These are phyloP conservation scores for Parathielavia appendiculata DNA, from an alignment of 495 filamentous ascomycete genomes.

Conservation along the genomic window DNA sequence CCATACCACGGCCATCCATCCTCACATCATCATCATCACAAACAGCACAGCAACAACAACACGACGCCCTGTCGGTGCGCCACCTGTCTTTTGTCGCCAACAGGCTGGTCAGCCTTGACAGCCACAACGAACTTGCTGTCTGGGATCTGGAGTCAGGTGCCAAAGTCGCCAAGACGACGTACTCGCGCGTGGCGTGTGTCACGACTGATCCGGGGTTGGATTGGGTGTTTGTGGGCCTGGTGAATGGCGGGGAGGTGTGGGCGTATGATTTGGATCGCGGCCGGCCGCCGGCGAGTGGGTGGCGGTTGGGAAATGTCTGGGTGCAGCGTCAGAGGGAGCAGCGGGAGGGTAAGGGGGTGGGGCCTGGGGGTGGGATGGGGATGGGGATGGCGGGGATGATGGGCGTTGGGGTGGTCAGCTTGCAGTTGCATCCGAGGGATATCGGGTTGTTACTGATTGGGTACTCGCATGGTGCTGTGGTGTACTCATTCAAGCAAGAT, in stretches of 20 bases:
- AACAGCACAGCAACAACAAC: not conserved
- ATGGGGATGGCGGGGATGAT: constrained; percentile 34
- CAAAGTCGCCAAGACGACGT: constrained; percentile 58
- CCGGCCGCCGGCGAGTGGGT: constrained; percentile 51
- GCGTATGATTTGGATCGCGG: constrained; percentile 88
- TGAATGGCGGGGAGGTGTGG: constrained; percentile 75
- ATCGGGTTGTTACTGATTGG: constrained; percentile 87
- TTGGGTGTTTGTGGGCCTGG: constrained; percentile 76
- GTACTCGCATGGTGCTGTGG: constrained; percentile 78
- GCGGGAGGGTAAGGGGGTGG: constrained; percentile 38
- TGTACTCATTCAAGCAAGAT: constrained; percentile 90
- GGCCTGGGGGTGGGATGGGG: constrained; percentile 14
- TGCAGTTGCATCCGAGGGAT: constrained; percentile 84
- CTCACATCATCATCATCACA: constrained; percentile 15
- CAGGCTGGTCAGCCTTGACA: constrained; percentile 76
- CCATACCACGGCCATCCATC: constrained; percentile 9
- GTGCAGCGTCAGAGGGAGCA: constrained; percentile 34
- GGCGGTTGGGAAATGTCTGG: constrained; percentile 84
- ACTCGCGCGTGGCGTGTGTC: constrained; percentile 66
- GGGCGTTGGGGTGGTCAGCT: constrained; percentile 48
- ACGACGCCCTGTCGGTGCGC: constrained; percentile 18
- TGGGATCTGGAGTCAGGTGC: constrained; percentile 64
- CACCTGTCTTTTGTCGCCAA: constrained; percentile 53
- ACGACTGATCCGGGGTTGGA: constrained; percentile 82
- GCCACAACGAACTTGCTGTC: constrained; percentile 73